Conservation (phyloP, 371 early-diverging fungal genomes). For the Fennellomyces sp. region DNA sequence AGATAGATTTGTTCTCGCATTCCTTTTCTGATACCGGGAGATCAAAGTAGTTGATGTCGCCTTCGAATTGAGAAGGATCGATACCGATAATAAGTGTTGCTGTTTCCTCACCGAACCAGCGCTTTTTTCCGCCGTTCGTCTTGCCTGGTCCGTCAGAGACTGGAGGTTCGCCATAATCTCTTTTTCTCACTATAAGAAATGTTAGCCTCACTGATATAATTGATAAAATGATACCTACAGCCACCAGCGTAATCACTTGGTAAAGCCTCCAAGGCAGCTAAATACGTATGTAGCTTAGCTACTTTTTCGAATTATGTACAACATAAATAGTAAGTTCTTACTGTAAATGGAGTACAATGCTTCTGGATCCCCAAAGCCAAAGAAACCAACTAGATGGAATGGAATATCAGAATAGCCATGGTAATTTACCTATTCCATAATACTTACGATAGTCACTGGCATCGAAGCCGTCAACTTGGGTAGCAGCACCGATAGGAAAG, state of each 20-base stretch:
- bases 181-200: neutral
- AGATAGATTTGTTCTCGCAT: conserved; percentile 1
- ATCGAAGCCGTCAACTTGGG: neutral
- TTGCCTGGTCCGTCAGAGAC: neutral
- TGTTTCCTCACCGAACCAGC: neutral
- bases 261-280: neutral
- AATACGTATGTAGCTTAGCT: too few relatives aligned
- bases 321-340: neutral
- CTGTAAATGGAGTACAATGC: neutral
- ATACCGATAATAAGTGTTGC: neutral
- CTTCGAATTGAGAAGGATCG: neutral
- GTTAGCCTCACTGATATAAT: too few relatives aligned
- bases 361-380: neutral
- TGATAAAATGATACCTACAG: too few relatives aligned
- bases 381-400: neutral
- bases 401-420: too few relatives aligned
- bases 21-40: neutral
- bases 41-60: neutral
- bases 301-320: too few relatives aligned
- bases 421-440: too few relatives aligned
- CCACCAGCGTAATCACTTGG: too few relatives aligned
- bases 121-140: neutral
- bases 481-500: conserved; percentile 3
- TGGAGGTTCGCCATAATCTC: too few relatives aligned
- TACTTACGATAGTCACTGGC: neutral